Conservation (phyloP, 345 rosid genomes). For the Gossypium bickii region DNA sequence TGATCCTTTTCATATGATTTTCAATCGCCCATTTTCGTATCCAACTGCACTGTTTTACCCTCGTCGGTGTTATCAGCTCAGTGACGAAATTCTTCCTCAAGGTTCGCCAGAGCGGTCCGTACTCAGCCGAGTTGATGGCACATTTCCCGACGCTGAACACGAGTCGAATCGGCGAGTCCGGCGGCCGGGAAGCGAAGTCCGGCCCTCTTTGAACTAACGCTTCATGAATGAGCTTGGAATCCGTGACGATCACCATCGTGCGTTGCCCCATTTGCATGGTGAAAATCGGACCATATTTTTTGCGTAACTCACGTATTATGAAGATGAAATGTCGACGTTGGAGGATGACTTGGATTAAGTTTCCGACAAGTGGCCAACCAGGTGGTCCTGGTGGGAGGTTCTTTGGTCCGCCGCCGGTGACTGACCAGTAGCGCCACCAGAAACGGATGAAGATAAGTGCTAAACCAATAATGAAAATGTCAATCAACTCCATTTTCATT, state of each 20-base stretch:
- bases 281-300: constrained; percentile 80
- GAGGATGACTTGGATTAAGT: constrained; percentile 65
- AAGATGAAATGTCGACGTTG: constrained; percentile 77
- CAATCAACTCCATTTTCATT: constrained; percentile 46
- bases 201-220: constrained; percentile 73
- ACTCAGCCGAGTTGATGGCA: constrained; percentile 84
- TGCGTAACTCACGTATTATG: constrained; percentile 56
- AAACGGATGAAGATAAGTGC: constrained; percentile 38
- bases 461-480: constrained; percentile 39
- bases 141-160: constrained; percentile 87
- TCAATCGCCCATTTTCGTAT: constrained; percentile 73
- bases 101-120: constrained; percentile 78
- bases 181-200: constrained; percentile 66
- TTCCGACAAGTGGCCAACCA: constrained; percentile 89
- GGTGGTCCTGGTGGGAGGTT: constrained; percentile 83
- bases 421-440: constrained; percentile 52
- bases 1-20: constrained; percentile 63
- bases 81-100: constrained; percentile 78
- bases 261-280: constrained; percentile 97
- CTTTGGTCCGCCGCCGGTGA: constrained; percentile 11
- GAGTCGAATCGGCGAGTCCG: constrained; percentile 78
- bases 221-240: constrained; percentile 80
- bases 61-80: constrained; percentile 59
- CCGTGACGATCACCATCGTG: constrained; percentile 70
- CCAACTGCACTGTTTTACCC: constrained; percentile 86